phyloP scores from a whole-genome alignment of 805 yeast genomes.

The Gaillardinia entomophila region DNA sequence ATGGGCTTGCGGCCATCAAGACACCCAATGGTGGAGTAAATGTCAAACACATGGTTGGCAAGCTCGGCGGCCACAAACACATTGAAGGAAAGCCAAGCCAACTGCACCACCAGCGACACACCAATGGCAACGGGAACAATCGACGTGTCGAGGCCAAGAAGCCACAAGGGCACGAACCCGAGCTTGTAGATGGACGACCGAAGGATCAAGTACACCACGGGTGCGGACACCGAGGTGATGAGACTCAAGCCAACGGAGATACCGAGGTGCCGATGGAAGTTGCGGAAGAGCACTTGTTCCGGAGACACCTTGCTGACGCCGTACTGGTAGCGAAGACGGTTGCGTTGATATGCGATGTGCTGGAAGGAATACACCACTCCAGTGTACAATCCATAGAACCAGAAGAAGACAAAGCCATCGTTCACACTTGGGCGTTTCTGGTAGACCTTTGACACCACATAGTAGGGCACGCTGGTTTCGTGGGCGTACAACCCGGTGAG shows the following conservation, averaged over 20 bases:
- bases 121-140: constrained; percentile 35
- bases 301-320: constrained; percentile 36
- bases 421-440: constrained; percentile 31
- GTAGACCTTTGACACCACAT: constrained; percentile 32
- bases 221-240: constrained; percentile 21
- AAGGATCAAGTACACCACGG: constrained; percentile 34
- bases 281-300: constrained; percentile 20
- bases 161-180: constrained; percentile 20
- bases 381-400: constrained; percentile 38
- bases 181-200: constrained; percentile 38
- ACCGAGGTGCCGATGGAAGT: constrained; percentile 25
- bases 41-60: constrained; percentile 52
- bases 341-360: constrained; percentile 49
- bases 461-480: constrained; percentile 22
- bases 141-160: constrained; percentile 32
- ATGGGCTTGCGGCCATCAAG: constrained; percentile 60
- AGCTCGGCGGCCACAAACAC: constrained; percentile 46
- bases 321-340: constrained; percentile 43
- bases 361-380: constrained; percentile 45
- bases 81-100: constrained; percentile 28
- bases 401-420: constrained; percentile 44
- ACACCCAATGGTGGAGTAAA: constrained; percentile 69
- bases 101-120: constrained; percentile 18
- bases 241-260: constrained; percentile 30
- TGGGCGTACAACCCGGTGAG: constrained; percentile 18